A percentile compares a stretch with the other conserved stretches of the same genome.
phyloP scores from a whole-genome alignment of 2,329 filamentous ascomycete species.

The Whalleya microplaca region DNA sequence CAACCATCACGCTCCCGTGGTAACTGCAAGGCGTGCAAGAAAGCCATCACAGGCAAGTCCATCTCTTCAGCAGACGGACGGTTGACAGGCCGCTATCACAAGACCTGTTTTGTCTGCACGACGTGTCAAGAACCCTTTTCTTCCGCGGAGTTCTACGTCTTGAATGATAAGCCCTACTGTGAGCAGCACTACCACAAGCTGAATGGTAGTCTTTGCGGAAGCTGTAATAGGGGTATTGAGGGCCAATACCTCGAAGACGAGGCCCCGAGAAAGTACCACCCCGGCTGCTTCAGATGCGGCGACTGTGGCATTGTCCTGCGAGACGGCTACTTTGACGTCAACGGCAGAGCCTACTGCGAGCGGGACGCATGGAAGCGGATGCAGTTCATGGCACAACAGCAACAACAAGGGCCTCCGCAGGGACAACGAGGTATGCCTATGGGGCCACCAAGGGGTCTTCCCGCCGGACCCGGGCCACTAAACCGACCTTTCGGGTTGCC shows the following conservation, averaged over 20 bases:
- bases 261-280: constrained; percentile 77
- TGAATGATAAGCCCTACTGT: constrained; percentile 86
- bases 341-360: constrained; percentile 81
- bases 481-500: constrained; percentile 41
- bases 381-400: constrained; percentile 44
- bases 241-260: constrained; percentile 91
- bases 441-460: constrained; percentile 30
- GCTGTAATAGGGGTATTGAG: constrained; percentile 85
- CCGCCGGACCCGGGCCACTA: constrained; percentile 30
- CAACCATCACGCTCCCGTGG: constrained; percentile 62
- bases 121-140: constrained; percentile 81
- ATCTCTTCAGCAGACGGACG: constrained; percentile 92
- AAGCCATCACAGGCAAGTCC: constrained; percentile 84
- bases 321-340: constrained; percentile 91
- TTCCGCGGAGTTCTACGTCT: constrained; percentile 91
- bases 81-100: constrained; percentile 91
- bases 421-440: constrained; percentile 30
- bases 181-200: constrained; percentile 89
- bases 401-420: constrained; percentile 20
- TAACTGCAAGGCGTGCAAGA: constrained; percentile 80
- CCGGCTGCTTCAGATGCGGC: constrained; percentile 81
- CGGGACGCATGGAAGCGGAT: constrained; percentile 72
- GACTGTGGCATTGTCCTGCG: constrained; percentile 75
- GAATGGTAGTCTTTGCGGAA: constrained; percentile 82
- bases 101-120: constrained; percentile 89